Evolutionary conservation across 2,329 filamentous ascomycete species (phyloP), one percentile per base, ranked within the genome.

Genomic region (Cadophora gregata): DNA sequence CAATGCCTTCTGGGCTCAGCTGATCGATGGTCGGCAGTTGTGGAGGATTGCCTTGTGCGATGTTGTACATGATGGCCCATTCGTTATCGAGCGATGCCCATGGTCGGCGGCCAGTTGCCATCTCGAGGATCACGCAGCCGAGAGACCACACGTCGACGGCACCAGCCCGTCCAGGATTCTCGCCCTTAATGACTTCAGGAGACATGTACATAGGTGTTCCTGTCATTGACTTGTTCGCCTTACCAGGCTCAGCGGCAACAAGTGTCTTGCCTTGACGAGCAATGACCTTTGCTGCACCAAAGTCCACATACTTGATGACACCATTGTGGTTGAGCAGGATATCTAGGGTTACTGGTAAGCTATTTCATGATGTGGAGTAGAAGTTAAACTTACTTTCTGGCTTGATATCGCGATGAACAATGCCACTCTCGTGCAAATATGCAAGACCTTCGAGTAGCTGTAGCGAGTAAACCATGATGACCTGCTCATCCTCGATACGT

Each of bases 171-270:
- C 92, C 91, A 14, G 89, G 83, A 77, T 89, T 89, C 71, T 94
- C 90, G 65, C 96, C 96, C 75, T 94, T 96, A 82, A 99, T 98
- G 48, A 97, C 93, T 82, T 99, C 96, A 5, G 96, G 96, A 7
- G 96, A 98, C 96, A 99, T 99, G 84, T 99, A 99, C 96, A 99
- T 99, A 2, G 96, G 96, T 12, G 96, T 99, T 73, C 96, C 96
- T 24, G 94, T 97, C 90, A 98, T 97, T 42, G 92, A 96, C 77
- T 93, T 91, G 79, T 97, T 94, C 59, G 90, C 86, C 74, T 87
- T 84, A n/a, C 72, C 69, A 79, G 73, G 89, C 86, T 51, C 86
- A 10, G 69, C 71, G 14, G 73, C 85, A 25, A 92, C 88, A 21
- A 97, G 83, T 3, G 96, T 98, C 74, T 93, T 93, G 68, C 94